Base-by-base conservation (phyloP, 2,329 filamentous ascomycete genomes). In the Mycosphaerella arachidis region DNA sequence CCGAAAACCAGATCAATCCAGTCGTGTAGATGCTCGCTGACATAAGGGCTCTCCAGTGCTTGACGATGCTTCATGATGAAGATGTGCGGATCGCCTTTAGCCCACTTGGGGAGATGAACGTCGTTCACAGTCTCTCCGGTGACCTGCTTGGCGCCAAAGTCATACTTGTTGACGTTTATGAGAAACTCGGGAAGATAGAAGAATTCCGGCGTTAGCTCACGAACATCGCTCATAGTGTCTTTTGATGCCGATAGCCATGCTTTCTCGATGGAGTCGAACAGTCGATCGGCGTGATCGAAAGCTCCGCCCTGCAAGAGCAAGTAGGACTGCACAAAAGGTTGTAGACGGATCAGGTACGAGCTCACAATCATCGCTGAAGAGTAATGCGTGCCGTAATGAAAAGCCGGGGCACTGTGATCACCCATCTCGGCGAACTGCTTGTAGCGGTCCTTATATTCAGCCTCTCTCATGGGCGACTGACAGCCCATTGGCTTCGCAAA, bases 311-410 rank as follows among this genome's bases (percentile, higher is more conserved):
- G 94, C 1, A 99, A 83, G 8, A 97, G 80, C 20, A 97, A 85
- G 71, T 96, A 97, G 0, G 94, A 96, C 68, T 97, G 91, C 27
- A 97, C 93, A 72, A 97, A 99, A 0, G 94, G 94, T 54, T 96
- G 93, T 16, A 99, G 81, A 18, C 94, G 88, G 69, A 99, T 97
- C 45, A 99, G 82, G 70, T 97, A 99, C 0, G 92, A 97, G 12
- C 92, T 92, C 6, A 99, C 94, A 60, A 96, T 97, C 94, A 97
- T 99, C 7, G 94, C 94, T 1, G 94, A 97, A 1, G 94, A 97
- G 74, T 99, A 99, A 73, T 99, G 95, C 0, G 95, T 99, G 18
- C 94, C 94, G 67, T 97, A 99, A 72, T 99, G 94, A 73, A 97
- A 99, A 0, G 94, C 90, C 0, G 90, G 88, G 50, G 83, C 81